Conservation (phyloP, 2,329 filamentous ascomycete genomes). For the Dactylonectria estremocensis region DNA sequence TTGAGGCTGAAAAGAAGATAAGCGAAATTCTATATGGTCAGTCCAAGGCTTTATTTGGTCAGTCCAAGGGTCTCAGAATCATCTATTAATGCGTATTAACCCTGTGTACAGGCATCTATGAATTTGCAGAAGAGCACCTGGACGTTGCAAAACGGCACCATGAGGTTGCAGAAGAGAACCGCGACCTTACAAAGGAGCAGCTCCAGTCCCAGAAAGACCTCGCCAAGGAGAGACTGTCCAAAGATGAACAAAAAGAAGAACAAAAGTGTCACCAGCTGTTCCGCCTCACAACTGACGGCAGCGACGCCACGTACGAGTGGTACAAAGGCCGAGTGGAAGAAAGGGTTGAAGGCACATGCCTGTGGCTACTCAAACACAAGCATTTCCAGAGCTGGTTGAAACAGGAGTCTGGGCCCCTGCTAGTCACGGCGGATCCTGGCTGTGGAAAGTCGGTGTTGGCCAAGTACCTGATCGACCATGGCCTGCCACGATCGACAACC, state of each 20-base stretch:
- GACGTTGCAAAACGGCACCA: background rate
- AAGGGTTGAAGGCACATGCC: conserved; percentile 18
- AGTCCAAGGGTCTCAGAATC: too few relatives aligned
- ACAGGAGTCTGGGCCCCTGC: conserved; percentile 47
- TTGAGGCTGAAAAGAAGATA: too few relatives aligned
- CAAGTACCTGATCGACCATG: conserved; percentile 27
- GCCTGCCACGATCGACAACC: conserved; percentile 41
- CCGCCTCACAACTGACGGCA: background rate
- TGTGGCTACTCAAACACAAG: background rate
- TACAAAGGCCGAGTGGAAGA: background rate
- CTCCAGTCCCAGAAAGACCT: background rate
- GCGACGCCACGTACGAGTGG: background rate
- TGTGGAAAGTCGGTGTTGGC: conserved; percentile 58
- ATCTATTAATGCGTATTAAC: too few relatives aligned
- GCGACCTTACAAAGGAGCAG: background rate
- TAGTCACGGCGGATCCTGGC: conserved; percentile 58
- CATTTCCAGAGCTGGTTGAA: conserved; percentile 15
- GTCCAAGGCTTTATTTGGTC: too few relatives aligned
- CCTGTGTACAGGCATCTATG: too few relatives aligned
- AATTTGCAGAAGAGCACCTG: background rate
- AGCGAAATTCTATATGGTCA: too few relatives aligned
- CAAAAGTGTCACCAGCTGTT: background rate
- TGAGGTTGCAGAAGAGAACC: background rate
- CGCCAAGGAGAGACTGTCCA: too few relatives aligned
- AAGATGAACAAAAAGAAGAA: background rate